Percentiles rank a stretch among this genome's conserved stretches.
phyloP scores from a whole-genome alignment of 2,329 filamentous ascomycete species.

The Claviceps purpurea region DNA sequence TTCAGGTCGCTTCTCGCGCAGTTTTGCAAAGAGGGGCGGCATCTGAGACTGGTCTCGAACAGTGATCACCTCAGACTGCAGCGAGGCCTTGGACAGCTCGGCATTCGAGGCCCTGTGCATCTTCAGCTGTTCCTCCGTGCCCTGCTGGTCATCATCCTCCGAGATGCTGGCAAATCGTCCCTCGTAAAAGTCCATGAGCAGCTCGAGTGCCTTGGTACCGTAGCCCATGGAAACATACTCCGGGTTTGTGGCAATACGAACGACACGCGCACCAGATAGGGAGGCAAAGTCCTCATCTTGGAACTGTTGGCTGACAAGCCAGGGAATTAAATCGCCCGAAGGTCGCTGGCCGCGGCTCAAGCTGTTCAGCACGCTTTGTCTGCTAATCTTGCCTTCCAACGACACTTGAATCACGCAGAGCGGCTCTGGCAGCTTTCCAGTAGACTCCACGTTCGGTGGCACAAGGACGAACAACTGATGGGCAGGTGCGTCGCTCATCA shows the following conservation, averaged over 20 bases:
- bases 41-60: conserved; percentile 83
- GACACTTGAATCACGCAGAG: conserved; percentile 91
- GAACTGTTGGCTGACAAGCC: conserved; percentile 95
- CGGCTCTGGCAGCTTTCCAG: conserved; percentile 74
- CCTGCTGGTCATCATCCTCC: conserved; percentile 48
- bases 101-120: conserved; percentile 71
- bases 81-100: conserved; percentile 60
- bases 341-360: conserved; percentile 80
- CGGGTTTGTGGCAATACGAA: conserved; percentile 91
- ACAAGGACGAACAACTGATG: conserved; percentile 94
- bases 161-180: conserved; percentile 78
- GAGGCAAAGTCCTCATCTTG: conserved; percentile 94
- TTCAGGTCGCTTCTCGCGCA: conserved; percentile 70
- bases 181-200: conserved; percentile 86
- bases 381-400: conserved; percentile 87
- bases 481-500: conserved; percentile 95
- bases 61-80: conserved; percentile 78
- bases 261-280: conserved; percentile 80
- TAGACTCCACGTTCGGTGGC: conserved; percentile 66
- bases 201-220: conserved; percentile 73
- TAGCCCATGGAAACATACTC: conserved; percentile 91
- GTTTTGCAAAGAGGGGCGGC: conserved; percentile 82
- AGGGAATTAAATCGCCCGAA: conserved; percentile 87
- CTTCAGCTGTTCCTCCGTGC: conserved; percentile 36
- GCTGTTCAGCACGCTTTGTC: conserved; percentile 80